A percentile compares a stretch with the other conserved stretches of the same genome.
phyloP scores from a whole-genome alignment of 495 filamentous ascomycete genomes.

The Jackrogersella minutella region DNA sequence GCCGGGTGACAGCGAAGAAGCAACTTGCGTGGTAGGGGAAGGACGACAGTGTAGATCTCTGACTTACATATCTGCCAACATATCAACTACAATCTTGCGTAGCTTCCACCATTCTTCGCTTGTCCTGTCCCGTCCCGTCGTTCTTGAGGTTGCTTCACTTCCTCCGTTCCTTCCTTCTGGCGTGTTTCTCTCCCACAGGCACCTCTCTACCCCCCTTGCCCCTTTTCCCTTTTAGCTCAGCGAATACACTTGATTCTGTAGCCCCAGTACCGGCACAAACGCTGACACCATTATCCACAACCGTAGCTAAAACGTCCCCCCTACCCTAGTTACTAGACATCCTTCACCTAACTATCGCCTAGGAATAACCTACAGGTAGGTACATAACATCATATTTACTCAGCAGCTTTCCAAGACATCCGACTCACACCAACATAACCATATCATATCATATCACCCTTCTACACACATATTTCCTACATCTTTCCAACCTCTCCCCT shows the following conservation, averaged over 20 bases:
- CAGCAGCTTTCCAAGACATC: conserved; percentile 10
- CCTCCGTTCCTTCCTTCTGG: background rate
- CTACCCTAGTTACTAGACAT: background rate
- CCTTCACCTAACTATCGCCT: background rate
- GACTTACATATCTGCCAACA: conserved; percentile 2
- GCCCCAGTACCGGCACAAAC: background rate
- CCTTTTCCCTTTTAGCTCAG: background rate
- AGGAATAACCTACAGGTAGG: too few species aligned
- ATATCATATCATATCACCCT: too few species aligned
- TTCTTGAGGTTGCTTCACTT: background rate
- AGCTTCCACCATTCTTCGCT: background rate
- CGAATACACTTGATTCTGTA: background rate
- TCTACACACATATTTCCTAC: too few species aligned
- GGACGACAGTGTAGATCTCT: conserved; percentile 19
- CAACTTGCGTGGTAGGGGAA: conserved; percentile 11
- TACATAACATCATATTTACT: too few species aligned
- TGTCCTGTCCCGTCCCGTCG: background rate
- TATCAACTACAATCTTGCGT: background rate
- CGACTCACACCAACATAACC: conserved; percentile 16
- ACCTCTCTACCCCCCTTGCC: background rate
- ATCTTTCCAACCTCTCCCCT: too few species aligned
- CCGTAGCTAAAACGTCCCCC: background rate
- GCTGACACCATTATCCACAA: background rate
- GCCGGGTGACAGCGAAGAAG: conserved; percentile 5
- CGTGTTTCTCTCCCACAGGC: background rate